A percentile compares a stretch with the other conserved stretches of the same genome.
These are phyloP conservation scores for Pinus albicaulis DNA, from an alignment of 75 land plant genomes.

Conservation along the genomic window DNA sequence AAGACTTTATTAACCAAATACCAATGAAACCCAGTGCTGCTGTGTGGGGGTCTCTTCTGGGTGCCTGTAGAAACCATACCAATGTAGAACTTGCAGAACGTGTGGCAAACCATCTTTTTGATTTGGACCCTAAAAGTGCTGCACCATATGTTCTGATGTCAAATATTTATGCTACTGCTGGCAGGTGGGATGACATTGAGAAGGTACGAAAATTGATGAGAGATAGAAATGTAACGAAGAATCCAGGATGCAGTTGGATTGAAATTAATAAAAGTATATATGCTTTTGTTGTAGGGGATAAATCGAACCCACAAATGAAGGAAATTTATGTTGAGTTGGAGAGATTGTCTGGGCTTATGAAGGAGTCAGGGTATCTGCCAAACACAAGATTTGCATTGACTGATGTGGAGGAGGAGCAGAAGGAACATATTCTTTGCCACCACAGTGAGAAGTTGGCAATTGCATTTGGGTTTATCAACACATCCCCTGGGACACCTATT, in stretches of 20 bases:
- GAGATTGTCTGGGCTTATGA: not conserved
- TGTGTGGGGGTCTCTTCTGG: slow-evolving; percentile 16
- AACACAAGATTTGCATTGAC: not conserved
- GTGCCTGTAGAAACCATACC: slow-evolving; percentile 8
- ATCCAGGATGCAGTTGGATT: slow-evolving; percentile 5
- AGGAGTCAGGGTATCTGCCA: not conserved
- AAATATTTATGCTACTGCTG: not conserved
- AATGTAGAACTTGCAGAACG: slow-evolving; percentile 3
- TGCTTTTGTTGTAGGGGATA: not conserved
- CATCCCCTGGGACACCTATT: not conserved
- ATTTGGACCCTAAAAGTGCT: not conserved
- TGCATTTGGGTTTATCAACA: not conserved
- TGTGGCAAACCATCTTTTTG: not conserved
- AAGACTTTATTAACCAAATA: slow-evolving; percentile 13
- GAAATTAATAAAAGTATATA: not conserved
- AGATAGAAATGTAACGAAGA: not conserved
- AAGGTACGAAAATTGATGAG: not conserved
- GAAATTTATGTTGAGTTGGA: not conserved
- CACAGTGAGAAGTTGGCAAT: slow-evolving; percentile 1
- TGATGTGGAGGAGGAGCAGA: not conserved
- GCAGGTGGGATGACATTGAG: not conserved
- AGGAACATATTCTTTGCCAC: not conserved
- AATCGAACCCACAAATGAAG: not conserved
- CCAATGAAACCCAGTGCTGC: slow-evolving; percentile 7
- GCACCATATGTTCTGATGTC: slow-evolving; percentile 1